Conservation (phyloP, 148 eudicot genomes). For the Chenopodium album region DNA sequence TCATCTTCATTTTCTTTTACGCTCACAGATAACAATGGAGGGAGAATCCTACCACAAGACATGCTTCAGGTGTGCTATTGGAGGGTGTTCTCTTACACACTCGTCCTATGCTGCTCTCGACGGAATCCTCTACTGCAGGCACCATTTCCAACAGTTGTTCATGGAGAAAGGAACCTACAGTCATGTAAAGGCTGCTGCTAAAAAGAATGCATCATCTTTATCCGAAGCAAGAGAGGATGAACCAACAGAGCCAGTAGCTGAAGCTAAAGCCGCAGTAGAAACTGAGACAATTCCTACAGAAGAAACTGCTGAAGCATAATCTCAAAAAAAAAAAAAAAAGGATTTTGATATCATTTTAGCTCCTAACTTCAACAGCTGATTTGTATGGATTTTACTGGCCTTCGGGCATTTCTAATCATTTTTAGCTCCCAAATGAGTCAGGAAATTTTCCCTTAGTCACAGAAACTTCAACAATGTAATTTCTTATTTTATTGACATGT, state of each 20-base stretch:
- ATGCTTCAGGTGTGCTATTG: constrained; percentile 94
- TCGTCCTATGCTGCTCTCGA: constrained; percentile 90
- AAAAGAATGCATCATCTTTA: constrained; percentile 33
- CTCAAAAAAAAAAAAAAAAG: not conserved
- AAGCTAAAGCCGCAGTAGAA: not conserved
- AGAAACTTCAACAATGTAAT: constrained; percentile 7
- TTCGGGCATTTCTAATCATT: not conserved
- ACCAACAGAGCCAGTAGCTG: constrained; percentile 4
- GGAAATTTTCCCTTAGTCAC: not conserved
- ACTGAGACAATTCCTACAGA: not conserved
- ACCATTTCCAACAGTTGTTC: constrained; percentile 86
- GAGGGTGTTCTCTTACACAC: constrained; percentile 90
- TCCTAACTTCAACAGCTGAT: not conserved
- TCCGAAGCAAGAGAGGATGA: constrained; percentile 25
- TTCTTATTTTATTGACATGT: not conserved
- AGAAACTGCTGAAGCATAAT: constrained; percentile 1
- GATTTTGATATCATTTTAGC: constrained; percentile 15
- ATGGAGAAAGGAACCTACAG: constrained; percentile 84
- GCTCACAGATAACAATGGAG: constrained; percentile 70
- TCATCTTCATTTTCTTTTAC: not conserved
- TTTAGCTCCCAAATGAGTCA: not conserved
- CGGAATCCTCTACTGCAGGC: constrained; percentile 83
- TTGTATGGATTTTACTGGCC: not conserved
- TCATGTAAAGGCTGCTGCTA: constrained; percentile 76
- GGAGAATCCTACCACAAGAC: constrained; percentile 87